These are phyloP conservation scores for Mucor piriformis DNA, from an alignment of 371 early-diverging fungal species.

Conservation along the genomic window DNA sequence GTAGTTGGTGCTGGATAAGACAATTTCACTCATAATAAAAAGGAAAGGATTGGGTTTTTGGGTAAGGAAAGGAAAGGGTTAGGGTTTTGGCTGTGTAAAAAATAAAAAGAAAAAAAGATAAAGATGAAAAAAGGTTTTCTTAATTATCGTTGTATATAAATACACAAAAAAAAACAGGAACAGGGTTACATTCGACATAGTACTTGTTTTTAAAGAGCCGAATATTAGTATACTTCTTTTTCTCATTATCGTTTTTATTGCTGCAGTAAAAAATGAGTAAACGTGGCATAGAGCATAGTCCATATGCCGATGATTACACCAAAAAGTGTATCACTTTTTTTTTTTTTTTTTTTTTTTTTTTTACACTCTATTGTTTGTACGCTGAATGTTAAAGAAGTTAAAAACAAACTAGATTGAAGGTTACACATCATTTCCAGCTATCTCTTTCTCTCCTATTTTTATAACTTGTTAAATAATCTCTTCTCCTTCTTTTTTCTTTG, in stretches of 20 bases:
- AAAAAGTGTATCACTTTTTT: neutral
- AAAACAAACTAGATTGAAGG: neutral
- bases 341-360: neutral
- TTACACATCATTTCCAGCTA: constrained; percentile 12
- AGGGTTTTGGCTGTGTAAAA: neutral
- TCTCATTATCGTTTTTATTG: neutral
- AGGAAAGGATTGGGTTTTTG: constrained; percentile 6
- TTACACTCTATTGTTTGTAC: too few relatives aligned
- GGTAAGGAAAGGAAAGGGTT: constrained; percentile 6
- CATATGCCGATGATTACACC: neutral
- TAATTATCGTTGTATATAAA: neutral
- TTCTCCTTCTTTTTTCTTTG: neutral
- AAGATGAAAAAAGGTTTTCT: constrained; percentile 6
- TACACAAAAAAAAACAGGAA: neutral
- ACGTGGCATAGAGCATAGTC: neutral
- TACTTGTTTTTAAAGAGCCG: constrained; percentile 11
- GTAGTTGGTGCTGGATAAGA: constrained; percentile 35
- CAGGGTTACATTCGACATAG: neutral
- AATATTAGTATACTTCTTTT: constrained; percentile 2
- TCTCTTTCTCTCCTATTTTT: constrained; percentile 1
- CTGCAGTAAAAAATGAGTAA: too few relatives aligned
- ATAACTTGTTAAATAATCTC: neutral
- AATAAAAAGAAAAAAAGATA: constrained; percentile 6
- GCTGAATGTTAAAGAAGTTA: neutral
- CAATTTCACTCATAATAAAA: constrained; percentile 42